These are phyloP conservation scores for Epichloe hybrida DNA, from an alignment of 2,329 filamentous ascomycete species.

Conservation along the genomic window DNA sequence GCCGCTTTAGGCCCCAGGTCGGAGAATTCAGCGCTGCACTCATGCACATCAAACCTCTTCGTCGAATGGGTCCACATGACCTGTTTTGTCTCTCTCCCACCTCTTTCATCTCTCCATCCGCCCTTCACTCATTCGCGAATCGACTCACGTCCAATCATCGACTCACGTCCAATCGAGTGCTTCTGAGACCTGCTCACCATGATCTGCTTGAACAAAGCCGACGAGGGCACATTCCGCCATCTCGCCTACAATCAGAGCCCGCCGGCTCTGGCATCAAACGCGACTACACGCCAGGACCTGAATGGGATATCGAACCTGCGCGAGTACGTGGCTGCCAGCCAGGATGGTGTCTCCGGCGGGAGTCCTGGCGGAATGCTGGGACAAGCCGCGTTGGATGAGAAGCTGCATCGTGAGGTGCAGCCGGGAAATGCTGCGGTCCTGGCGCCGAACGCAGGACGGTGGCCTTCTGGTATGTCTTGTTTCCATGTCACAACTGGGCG, in stretches of 20 bases:
- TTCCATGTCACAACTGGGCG: constrained; percentile 5
- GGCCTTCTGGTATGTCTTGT: constrained; percentile 6
- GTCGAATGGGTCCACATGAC: no score
- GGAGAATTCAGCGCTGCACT: no score
- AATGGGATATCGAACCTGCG: constrained; percentile 41
- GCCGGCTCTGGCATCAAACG: constrained; percentile 30
- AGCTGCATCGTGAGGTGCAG: constrained; percentile 9
- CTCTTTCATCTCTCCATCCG: no score
- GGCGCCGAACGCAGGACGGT: constrained; percentile 16
- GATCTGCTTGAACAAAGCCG: constrained; percentile 43
- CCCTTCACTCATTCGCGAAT: no score
- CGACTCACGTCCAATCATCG: no score
- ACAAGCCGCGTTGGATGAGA: constrained; percentile 13
- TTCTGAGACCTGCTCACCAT: constrained; percentile 16
- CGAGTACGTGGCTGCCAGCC: constrained; percentile 24
- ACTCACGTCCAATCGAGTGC: no score
- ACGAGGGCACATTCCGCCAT: constrained; percentile 33
- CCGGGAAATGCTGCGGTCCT: not conserved
- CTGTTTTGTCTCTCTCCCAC: no score
- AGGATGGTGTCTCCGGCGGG: constrained; percentile 19
- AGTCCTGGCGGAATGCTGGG: constrained; percentile 9
- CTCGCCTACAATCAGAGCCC: constrained; percentile 42
- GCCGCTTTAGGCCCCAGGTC: no score
- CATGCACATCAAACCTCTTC: no score
- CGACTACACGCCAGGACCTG: constrained; percentile 41